These are phyloP conservation scores for Botrytis sinoallii DNA, from an alignment of 2,329 filamentous ascomycete species.

Conservation along the genomic window DNA sequence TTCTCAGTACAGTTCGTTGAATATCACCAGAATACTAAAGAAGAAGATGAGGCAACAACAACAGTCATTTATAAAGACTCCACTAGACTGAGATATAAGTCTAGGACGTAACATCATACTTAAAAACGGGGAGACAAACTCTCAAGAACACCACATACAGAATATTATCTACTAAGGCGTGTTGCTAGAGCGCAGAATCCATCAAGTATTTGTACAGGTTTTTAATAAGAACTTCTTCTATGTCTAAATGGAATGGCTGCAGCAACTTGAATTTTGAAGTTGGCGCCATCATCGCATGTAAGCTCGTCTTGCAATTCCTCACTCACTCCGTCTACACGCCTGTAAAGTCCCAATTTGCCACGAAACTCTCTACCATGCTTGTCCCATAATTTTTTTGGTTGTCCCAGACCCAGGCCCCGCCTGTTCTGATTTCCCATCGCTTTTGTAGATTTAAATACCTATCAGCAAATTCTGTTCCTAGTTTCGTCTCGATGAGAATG, in stretches of 20 bases:
- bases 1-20: background rate
- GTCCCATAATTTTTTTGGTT: background rate
- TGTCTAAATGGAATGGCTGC: background rate
- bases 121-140: background rate
- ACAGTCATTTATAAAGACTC: background rate
- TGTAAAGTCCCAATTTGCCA: background rate
- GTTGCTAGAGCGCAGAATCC: background rate
- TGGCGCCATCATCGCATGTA: too few relatives aligned
- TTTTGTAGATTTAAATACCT: background rate
- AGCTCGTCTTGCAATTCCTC: accelerated
- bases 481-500: background rate
- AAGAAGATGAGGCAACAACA: background rate
- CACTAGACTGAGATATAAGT: background rate
- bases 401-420: background rate
- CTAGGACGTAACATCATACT: background rate
- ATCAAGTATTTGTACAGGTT: background rate
- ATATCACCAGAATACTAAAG: background rate
- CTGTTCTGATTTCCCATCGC: background rate
- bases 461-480: too few relatives aligned
- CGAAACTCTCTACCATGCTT: background rate
- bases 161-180: background rate
- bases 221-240: background rate
- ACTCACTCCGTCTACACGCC: accelerated
- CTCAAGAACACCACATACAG: background rate
- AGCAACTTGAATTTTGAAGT: background rate